Percentiles rank a stretch among this genome's conserved stretches.
Evolutionary conservation across 2,329 filamentous ascomycete genomes (phyloP).

Genomic region (Ascochyta viciae-villosae): DNA sequence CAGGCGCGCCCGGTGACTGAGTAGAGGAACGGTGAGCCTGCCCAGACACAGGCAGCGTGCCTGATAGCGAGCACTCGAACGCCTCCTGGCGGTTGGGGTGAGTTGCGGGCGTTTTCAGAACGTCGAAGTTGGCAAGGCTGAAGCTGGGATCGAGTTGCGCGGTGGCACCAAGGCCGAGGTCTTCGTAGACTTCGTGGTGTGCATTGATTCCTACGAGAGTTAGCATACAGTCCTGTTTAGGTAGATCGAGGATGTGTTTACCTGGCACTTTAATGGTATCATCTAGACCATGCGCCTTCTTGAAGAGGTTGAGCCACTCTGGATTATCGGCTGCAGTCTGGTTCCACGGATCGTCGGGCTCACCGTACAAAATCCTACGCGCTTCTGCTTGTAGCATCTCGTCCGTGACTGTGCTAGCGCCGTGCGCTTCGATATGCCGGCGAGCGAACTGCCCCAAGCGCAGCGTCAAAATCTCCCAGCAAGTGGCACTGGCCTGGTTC

Average conservation of each 20-base stretch:
- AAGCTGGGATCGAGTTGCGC: slow-evolving; percentile 39
- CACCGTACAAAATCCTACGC: slow-evolving; percentile 56
- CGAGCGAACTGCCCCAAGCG: slow-evolving; percentile 55
- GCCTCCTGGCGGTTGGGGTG: slow-evolving; percentile 25
- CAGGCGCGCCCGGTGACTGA: slow-evolving; percentile 25
- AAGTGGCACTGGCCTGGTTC: slow-evolving; percentile 46
- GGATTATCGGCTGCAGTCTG: slow-evolving; percentile 50
- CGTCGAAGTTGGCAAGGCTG: slow-evolving; percentile 36
- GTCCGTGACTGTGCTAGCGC: slow-evolving; percentile 52
- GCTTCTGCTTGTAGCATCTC: slow-evolving; percentile 58
- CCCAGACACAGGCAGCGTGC: slow-evolving; percentile 25
- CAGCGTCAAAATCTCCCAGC: slow-evolving; percentile 59
- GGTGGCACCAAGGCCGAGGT: slow-evolving; percentile 38
- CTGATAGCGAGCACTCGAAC: slow-evolving; percentile 39
- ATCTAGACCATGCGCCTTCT: slow-evolving; percentile 56
- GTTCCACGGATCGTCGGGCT: slow-evolving; percentile 57
- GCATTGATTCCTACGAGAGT: slow-evolving; percentile 17
- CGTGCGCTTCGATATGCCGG: slow-evolving; percentile 46
- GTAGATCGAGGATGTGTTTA: slow-evolving; percentile 5
- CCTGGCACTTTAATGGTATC: slow-evolving; percentile 12
- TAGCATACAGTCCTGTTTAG: not conserved
- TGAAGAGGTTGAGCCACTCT: slow-evolving; percentile 59
- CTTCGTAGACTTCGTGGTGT: slow-evolving; percentile 42
- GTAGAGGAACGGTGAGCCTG: slow-evolving; percentile 23
- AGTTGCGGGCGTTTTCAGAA: slow-evolving; percentile 13